Evolutionary conservation across 148 eudicot species (phyloP).

Genomic region (Vaccinium darrowii): DNA sequence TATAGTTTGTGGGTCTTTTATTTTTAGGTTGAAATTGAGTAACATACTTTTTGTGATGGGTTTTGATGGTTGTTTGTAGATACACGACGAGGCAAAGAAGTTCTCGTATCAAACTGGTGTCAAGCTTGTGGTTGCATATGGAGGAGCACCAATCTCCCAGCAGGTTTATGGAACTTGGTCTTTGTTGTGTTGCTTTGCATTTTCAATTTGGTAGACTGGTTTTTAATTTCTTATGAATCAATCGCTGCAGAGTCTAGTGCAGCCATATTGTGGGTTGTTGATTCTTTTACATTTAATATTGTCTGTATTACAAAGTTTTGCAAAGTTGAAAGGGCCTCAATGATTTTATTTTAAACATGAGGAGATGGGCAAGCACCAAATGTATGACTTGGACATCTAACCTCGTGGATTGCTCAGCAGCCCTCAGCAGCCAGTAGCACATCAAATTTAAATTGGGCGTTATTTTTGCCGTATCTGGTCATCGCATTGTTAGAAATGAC

Average conservation of each 20-base stretch:
- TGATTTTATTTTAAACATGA: background rate
- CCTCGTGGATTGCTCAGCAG: background rate
- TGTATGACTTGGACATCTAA: background rate
- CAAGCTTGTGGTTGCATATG: slow-evolving; percentile 78
- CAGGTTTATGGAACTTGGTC: slow-evolving; percentile 44
- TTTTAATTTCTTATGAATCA: background rate
- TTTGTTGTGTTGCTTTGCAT: background rate
- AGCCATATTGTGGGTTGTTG: no score
- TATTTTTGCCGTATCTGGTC: background rate
- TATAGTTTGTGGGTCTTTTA: background rate
- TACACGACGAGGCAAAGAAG: slow-evolving; percentile 76
- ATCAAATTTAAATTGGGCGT: background rate
- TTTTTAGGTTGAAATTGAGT: slow-evolving; percentile 5
- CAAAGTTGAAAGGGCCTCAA: background rate
- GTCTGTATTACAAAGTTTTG: background rate
- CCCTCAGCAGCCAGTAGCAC: background rate
- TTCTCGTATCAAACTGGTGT: slow-evolving; percentile 76
- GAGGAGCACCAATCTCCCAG: slow-evolving; percentile 69
- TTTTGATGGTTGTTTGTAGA: slow-evolving; percentile 33
- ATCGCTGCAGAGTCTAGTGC: background rate
- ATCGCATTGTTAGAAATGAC: background rate
- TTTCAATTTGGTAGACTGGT: background rate
- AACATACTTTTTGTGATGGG: background rate
- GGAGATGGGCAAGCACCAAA: background rate
- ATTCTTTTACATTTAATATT: background rate